These are phyloP conservation scores for Stenocarpella maydis DNA, from an alignment of 2,329 filamentous ascomycete genomes.

Conservation along the genomic window DNA sequence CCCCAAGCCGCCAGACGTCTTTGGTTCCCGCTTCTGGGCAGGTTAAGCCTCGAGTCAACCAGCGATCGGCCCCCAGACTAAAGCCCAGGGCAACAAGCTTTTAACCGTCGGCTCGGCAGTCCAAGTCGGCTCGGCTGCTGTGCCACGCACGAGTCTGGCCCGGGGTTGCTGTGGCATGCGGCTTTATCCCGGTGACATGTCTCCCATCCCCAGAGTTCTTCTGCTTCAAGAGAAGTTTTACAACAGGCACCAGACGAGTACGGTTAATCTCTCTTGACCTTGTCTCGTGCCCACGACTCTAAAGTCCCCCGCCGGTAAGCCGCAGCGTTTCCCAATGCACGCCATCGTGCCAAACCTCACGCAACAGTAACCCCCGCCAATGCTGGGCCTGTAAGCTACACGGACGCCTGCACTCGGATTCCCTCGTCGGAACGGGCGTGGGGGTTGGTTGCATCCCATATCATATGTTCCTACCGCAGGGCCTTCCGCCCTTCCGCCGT, in stretches of 20 bases:
- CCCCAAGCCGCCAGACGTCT: not conserved
- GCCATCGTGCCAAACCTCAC: not conserved
- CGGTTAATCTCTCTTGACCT: rapidly evolving
- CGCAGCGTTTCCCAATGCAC: not conserved
- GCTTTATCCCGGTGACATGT: slow-evolving; percentile 20
- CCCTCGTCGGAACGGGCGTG: slow-evolving; percentile 18
- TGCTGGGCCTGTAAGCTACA: not conserved
- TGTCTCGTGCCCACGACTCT: not conserved
- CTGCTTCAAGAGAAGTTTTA: not conserved
- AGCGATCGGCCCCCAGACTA: slow-evolving; percentile 15
- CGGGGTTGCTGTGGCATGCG: slow-evolving; percentile 16
- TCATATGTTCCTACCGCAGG: not conserved
- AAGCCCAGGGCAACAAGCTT: slow-evolving; percentile 12
- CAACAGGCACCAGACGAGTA: not conserved
- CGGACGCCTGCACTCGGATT: not conserved
- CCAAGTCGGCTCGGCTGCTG: slow-evolving; percentile 19
- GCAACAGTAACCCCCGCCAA: not conserved
- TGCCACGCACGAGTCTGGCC: slow-evolving; percentile 1
- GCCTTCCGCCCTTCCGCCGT: not conserved
- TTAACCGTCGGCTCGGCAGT: slow-evolving; percentile 24
- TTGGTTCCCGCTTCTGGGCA: slow-evolving; percentile 5
- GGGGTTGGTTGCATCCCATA: slow-evolving; percentile 16
- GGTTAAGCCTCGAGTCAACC: slow-evolving; percentile 6
- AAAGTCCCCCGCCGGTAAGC: not conserved
- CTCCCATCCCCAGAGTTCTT: not conserved